Base-by-base conservation (phyloP, 805 yeast species). In the Candida golubevii region DNA sequence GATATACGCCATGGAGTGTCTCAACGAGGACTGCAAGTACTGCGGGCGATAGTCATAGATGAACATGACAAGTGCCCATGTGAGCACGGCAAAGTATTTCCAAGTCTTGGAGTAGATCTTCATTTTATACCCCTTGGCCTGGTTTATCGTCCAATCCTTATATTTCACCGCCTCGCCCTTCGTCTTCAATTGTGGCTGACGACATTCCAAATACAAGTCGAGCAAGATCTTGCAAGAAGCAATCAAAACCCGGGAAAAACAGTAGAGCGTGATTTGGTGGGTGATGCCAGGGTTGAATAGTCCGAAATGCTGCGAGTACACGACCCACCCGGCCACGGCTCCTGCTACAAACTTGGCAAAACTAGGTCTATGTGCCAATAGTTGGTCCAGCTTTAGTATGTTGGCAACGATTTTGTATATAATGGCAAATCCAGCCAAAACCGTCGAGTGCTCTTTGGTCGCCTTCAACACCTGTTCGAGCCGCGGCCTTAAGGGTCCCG, bases 51-150 rank as follows among this genome's bases (percentile, higher is more conserved):
- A 68, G 45, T 82, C 75, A 61, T 83, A 85, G 40, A 85, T 68
- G 55, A 77, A 72, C 90, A 85, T 84, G 33, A 84, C 86, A 26
- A 76, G 57, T 0, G 83, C 91, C 95, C 95, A 85, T 8, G 80
- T 71, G 7, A 80, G 47, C 12, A 83, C 78, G 1, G 89, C 82
- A 53, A 80, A 77, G 36, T 75, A 58, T 36, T 77, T 68, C 88
- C 89, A 85, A 7, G 66, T 49, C 48, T 57, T 65, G 50, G 62
- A 60, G 46, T 67, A 67, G 12, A 60, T 47, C 23, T 48, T 44
- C 18, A 47, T 45, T 48, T 59, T 65, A 42, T 69, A 58, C 43
- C 64, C 63, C 40, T 54, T 55, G 41, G 67, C 66, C 52, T 71
- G 76, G 28, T 46, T 49, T 11, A 53, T 50, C 14, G 60, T 58